A percentile compares a stretch with the other conserved stretches of the same genome.
Conservation (phyloP, 768 basidiomycete species). For the Coprinopsis marcescibilis region DNA sequence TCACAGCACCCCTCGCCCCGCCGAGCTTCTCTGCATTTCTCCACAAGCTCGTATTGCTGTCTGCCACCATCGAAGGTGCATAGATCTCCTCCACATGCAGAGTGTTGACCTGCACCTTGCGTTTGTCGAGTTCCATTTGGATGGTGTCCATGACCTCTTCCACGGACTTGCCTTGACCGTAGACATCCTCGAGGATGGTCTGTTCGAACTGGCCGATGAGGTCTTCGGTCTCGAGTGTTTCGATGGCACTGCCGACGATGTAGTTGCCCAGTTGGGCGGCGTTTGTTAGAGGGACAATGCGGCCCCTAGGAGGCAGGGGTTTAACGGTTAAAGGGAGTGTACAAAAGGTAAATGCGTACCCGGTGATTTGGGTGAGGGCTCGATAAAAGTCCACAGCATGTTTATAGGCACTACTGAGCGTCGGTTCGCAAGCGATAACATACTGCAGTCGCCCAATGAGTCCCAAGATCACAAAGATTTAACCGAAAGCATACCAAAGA, state of each 20-base stretch:
- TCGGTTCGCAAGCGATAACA: slow-evolving; percentile 51
- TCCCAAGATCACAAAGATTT: slow-evolving; percentile 2
- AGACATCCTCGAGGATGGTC: slow-evolving; percentile 23
- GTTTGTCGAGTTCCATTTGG: slow-evolving; percentile 16
- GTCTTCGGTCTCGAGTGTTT: slow-evolving; percentile 25
- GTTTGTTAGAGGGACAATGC: slow-evolving; percentile 24
- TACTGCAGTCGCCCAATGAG: slow-evolving; percentile 28
- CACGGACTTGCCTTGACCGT: slow-evolving; percentile 18
- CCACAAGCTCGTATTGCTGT: slow-evolving; percentile 18
- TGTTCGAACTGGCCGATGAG: slow-evolving; percentile 22
- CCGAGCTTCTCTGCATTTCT: slow-evolving; percentile 11
- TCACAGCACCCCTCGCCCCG: slow-evolving; percentile 9
- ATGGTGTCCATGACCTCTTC: slow-evolving; percentile 19
- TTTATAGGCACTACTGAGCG: slow-evolving; percentile 20
- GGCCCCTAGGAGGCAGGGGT: slow-evolving; percentile 15
- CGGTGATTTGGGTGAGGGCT: slow-evolving; percentile 22
- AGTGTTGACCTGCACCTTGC: slow-evolving; percentile 20
- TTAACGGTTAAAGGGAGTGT: background rate
- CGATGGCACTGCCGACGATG: slow-evolving; percentile 24
- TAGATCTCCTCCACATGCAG: slow-evolving; percentile 23
- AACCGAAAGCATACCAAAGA: slow-evolving; percentile 36
- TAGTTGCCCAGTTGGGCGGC: slow-evolving; percentile 24
- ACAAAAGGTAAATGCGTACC: slow-evolving; percentile 7
- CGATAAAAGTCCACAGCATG: slow-evolving; percentile 25
- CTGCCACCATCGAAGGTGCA: slow-evolving; percentile 11